Evolutionary conservation across 2,329 filamentous ascomycete genomes (phyloP).

Genomic region (Thelonectria blattea): DNA sequence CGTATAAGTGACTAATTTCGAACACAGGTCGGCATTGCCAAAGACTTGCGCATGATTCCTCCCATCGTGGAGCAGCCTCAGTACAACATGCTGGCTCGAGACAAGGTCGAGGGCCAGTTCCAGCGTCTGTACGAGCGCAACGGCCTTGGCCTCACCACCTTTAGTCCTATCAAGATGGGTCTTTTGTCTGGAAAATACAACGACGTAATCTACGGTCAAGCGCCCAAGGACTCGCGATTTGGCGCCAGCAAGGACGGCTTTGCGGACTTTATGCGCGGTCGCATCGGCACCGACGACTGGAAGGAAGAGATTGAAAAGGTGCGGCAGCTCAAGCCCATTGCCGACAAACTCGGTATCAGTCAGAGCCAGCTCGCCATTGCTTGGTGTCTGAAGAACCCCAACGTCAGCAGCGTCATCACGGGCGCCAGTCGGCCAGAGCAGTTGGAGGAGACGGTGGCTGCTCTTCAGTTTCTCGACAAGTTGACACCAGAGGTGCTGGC

Average conservation of each 20-base stretch:
- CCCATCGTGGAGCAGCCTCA: conserved; percentile 71
- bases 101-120: conserved; percentile 69
- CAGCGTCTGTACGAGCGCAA: conserved; percentile 64
- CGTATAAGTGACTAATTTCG: conserved; percentile 21
- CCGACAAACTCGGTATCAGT: conserved; percentile 62
- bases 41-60: conserved; percentile 64
- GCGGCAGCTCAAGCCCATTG: conserved; percentile 54
- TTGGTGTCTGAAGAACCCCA: conserved; percentile 61
- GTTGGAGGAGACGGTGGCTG: conserved; percentile 57
- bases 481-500: conserved; percentile 57
- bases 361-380: conserved; percentile 59
- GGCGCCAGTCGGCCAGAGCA: conserved; percentile 59
- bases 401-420: conserved; percentile 59
- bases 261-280: conserved; percentile 59
- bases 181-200: conserved; percentile 72
- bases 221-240: conserved; percentile 64
- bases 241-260: conserved; percentile 64
- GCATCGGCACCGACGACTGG: conserved; percentile 56
- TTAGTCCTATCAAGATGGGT: conserved; percentile 63
- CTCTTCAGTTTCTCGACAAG: conserved; percentile 53
- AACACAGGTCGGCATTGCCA: conserved; percentile 57
- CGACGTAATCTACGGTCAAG: conserved; percentile 52
- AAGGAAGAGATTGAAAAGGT: conserved; percentile 55
- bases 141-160: conserved; percentile 67
- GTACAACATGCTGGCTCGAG: conserved; percentile 68